These are phyloP conservation scores for Solidago caesia DNA, from an alignment of 129 eudicot species.

Conservation along the genomic window DNA sequence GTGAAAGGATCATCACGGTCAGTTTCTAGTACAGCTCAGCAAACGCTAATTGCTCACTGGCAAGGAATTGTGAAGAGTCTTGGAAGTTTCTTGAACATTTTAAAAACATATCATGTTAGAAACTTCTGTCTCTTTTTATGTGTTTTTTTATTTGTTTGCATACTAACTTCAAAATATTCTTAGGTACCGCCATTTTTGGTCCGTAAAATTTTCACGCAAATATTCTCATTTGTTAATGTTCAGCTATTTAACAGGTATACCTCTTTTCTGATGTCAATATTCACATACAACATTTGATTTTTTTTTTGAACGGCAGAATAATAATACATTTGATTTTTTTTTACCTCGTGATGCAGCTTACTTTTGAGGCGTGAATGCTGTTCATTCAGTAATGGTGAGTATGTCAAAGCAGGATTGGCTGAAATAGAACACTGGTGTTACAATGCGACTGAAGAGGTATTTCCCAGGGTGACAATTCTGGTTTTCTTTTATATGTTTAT, in stretches of 20 bases:
- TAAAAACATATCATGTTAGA: slow-evolving; percentile 81
- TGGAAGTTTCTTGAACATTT: slow-evolving; percentile 63
- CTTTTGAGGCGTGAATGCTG: slow-evolving; percentile 95
- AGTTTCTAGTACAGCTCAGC: slow-evolving; percentile 79
- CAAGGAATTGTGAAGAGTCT: slow-evolving; percentile 95
- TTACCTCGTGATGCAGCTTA: slow-evolving; percentile 57
- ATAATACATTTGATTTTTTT: background rate
- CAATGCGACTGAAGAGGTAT: slow-evolving; percentile 85
- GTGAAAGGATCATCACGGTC: slow-evolving; percentile 94
- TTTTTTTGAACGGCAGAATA: background rate
- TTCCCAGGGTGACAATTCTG: slow-evolving; percentile 11
- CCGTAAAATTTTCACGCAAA: slow-evolving; percentile 90
- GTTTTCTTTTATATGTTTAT: slow-evolving; percentile 10
- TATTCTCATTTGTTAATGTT: slow-evolving; percentile 95
- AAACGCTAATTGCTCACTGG: slow-evolving; percentile 93
- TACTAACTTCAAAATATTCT: slow-evolving; percentile 13
- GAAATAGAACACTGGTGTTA: slow-evolving; percentile 89
- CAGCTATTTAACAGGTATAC: slow-evolving; percentile 90
- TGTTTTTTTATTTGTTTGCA: background rate
- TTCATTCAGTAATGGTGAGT: slow-evolving; percentile 96
- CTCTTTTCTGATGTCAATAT: slow-evolving; percentile 2
- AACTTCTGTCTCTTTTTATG: slow-evolving; percentile 8
- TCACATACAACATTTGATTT: slow-evolving; percentile 12
- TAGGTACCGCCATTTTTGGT: slow-evolving; percentile 96
- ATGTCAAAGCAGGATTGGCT: slow-evolving; percentile 90